phyloP scores from a whole-genome alignment of 306 rosid species.

The Quercus mongolica region DNA sequence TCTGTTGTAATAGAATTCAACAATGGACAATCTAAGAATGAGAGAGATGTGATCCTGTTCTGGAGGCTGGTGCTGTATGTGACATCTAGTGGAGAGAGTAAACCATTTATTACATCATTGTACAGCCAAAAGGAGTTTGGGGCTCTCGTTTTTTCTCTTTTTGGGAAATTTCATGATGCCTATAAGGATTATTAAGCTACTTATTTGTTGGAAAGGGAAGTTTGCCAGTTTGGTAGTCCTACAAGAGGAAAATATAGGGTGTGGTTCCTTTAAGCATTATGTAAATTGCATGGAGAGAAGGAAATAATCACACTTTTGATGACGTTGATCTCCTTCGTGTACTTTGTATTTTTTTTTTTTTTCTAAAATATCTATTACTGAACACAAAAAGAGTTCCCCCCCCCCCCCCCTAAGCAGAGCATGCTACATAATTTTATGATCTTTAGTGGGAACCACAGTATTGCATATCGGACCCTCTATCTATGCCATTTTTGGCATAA shows the following conservation, averaged over 20 bases:
- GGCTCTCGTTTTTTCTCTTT: too few species aligned
- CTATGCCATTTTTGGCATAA: neutral
- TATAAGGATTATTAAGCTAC: too few species aligned
- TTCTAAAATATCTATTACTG: too few species aligned
- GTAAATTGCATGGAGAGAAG: neutral
- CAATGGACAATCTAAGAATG: neutral
- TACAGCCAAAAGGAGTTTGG: too few species aligned
- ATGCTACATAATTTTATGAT: neutral
- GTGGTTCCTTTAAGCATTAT: neutral
- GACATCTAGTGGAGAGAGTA: neutral
- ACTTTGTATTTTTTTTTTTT: too few species aligned
- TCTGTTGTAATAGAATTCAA: neutral
- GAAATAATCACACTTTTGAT: too few species aligned
- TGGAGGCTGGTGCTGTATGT: too few species aligned
- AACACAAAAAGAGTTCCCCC: too few species aligned
- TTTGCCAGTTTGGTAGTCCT: neutral
- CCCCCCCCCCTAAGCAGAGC: neutral
- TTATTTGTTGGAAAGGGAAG: neutral
- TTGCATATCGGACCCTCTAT: neutral
- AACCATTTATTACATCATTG: too few species aligned
- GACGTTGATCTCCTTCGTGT: too few species aligned
- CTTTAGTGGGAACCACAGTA: neutral
- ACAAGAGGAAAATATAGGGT: neutral
- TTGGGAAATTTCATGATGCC: too few species aligned
- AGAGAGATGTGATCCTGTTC: neutral